These are phyloP conservation scores for Tolypocladium paradoxum DNA, from an alignment of 2,329 filamentous ascomycete genomes.

Conservation along the genomic window DNA sequence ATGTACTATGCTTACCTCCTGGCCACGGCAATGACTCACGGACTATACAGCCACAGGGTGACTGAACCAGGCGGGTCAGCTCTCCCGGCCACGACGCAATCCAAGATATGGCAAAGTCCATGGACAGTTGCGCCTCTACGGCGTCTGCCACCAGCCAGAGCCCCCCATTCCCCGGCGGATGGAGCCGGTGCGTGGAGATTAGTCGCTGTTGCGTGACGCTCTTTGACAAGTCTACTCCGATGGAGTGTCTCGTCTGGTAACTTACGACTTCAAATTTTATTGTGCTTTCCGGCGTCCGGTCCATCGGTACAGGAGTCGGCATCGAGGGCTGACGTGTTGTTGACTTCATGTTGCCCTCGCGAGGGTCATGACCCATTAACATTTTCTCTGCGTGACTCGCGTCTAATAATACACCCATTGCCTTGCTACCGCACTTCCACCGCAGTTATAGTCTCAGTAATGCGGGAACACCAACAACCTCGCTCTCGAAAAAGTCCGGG, in stretches of 20 bases:
- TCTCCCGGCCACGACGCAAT: constrained; percentile 15
- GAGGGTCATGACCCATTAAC: neutral
- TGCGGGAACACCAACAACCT: constrained; percentile 6
- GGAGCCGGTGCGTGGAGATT: constrained; percentile 20
- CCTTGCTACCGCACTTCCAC: neutral
- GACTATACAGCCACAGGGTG: constrained; percentile 25
- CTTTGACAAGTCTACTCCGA: constrained; percentile 16
- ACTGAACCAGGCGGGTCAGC: constrained; percentile 24
- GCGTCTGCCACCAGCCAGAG: neutral
- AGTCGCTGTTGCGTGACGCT: constrained; percentile 23
- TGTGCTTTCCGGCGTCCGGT: neutral
- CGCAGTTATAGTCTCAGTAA: neutral
- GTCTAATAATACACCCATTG: neutral
- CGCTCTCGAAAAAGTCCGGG: constrained; percentile 10
- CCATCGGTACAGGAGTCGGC: no score
- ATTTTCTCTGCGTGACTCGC: neutral
- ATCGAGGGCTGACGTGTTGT: neutral
- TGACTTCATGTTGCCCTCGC: neutral
- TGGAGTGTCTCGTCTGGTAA: constrained; percentile 23
- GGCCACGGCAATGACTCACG: constrained; percentile 25
- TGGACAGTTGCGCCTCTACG: neutral
- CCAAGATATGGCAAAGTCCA: constrained; percentile 6
- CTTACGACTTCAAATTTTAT: neutral
- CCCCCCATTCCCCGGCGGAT: constrained; percentile 16
- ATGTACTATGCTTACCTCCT: constrained; percentile 26